Conservation (phyloP, 2,329 filamentous ascomycete genomes). For the Plenodomus lindquistii region DNA sequence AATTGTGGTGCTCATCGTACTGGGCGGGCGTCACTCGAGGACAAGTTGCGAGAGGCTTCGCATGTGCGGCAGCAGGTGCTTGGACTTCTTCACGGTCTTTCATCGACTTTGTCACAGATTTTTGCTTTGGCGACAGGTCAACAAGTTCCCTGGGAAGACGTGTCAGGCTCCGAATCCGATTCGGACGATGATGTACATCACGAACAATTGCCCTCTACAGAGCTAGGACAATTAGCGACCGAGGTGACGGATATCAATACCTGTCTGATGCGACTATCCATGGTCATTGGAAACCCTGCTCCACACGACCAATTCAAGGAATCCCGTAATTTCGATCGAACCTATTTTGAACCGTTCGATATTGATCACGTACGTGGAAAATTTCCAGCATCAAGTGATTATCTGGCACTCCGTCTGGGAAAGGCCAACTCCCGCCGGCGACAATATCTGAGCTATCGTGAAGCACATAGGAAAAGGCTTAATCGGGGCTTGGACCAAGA, state of each 20-base stretch:
- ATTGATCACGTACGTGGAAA: slow-evolving; percentile 31
- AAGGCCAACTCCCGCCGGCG: slow-evolving; percentile 33
- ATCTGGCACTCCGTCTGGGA: slow-evolving; percentile 28
- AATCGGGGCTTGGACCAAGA: slow-evolving; percentile 7
- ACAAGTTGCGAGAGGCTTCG: slow-evolving; percentile 37
- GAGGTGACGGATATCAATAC: slow-evolving; percentile 31
- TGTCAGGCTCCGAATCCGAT: slow-evolving; percentile 16
- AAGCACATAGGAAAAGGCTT: slow-evolving; percentile 33
- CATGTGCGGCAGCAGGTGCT: slow-evolving; percentile 26
- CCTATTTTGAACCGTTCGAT: slow-evolving; percentile 29
- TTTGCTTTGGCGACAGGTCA: slow-evolving; percentile 13
- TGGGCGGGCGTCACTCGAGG: slow-evolving; percentile 35
- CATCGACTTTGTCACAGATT: slow-evolving; percentile 15
- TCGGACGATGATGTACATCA: slow-evolving; percentile 4
- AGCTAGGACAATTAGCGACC: slow-evolving; percentile 23
- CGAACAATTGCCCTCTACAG: slow-evolving; percentile 10
- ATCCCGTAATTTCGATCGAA: slow-evolving; percentile 19
- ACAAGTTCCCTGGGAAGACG: slow-evolving; percentile 21
- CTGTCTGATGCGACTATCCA: slow-evolving; percentile 36
- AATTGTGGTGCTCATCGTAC: slow-evolving; percentile 39
- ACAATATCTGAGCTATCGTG: slow-evolving; percentile 36
- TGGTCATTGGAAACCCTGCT: slow-evolving; percentile 36
- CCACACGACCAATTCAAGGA: slow-evolving; percentile 32
- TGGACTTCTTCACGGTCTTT: slow-evolving; percentile 27
- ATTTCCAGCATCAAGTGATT: slow-evolving; percentile 22